Evolutionary conservation across 129 eudicot species (phyloP).

Genomic region (Sambucus nigra): DNA sequence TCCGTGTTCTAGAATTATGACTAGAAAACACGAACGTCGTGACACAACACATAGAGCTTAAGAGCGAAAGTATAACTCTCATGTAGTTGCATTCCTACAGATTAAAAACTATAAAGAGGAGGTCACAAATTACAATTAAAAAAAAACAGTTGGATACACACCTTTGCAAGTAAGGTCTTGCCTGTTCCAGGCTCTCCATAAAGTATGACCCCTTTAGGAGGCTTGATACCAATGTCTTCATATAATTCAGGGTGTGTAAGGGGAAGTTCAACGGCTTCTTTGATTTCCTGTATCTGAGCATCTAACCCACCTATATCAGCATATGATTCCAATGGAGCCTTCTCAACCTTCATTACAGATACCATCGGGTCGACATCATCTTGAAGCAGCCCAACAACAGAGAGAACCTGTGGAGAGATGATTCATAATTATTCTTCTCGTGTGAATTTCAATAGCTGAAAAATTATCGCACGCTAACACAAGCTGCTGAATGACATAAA

Average conservation of each 20-base stretch:
- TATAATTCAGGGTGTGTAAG: constrained; percentile 93
- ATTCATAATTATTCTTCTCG: constrained; percentile 15
- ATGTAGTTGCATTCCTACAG: neutral
- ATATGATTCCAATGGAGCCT: constrained; percentile 95
- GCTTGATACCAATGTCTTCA: constrained; percentile 96
- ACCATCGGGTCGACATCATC: constrained; percentile 99
- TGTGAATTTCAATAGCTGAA: neutral
- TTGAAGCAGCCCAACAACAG: constrained; percentile 96
- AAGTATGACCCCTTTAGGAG: constrained; percentile 95
- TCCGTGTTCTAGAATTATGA: no score
- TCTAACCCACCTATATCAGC: constrained; percentile 98
- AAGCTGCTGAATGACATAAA: neutral
- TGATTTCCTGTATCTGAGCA: constrained; percentile 96
- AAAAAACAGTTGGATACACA: constrained; percentile 11
- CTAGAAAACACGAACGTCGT: no score
- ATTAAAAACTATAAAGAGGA: neutral
- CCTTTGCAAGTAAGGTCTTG: constrained; percentile 97
- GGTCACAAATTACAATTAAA: neutral
- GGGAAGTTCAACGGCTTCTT: constrained; percentile 98
- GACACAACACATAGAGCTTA: neutral
- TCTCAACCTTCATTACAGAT: constrained; percentile 97
- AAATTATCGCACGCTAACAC: neutral
- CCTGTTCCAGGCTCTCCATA: constrained; percentile 99
- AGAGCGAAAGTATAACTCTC: neutral
- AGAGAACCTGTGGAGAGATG: constrained; percentile 62